These are phyloP conservation scores for Serendipita sp. DNA, from an alignment of 768 basidiomycete genomes.

Conservation along the genomic window DNA sequence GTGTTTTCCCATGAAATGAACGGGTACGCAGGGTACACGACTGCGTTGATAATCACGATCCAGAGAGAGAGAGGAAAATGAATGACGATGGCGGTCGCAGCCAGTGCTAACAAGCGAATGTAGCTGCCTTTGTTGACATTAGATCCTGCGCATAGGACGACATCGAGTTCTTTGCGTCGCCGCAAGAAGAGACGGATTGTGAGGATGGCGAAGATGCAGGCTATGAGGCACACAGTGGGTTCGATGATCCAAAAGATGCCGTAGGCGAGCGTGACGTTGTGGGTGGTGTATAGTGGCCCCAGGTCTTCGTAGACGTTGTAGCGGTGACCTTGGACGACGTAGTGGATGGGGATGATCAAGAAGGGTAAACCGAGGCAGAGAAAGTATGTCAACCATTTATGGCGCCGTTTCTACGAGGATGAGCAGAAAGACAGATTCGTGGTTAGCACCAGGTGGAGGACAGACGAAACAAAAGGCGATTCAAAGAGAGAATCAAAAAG, in stretches of 20 bases:
- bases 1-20: no score
- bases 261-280: constrained; percentile 31
- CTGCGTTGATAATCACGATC: neutral
- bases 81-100: neutral
- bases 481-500: no score
- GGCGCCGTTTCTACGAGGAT: neutral
- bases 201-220: neutral
- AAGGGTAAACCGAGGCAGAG: neutral
- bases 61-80: neutral
- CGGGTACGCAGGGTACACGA: constrained; percentile 18
- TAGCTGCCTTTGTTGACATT: neutral
- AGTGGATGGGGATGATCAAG: constrained; percentile 17
- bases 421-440: no score
- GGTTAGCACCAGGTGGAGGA: neutral
- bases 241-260: constrained; percentile 26
- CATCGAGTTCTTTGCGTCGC: neutral
- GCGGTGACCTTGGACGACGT: constrained; percentile 43
- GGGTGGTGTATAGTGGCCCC: constrained; percentile 39
- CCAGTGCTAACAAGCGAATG: neutral
- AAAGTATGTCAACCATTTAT: neutral
- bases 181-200: neutral
- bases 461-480: neutral
- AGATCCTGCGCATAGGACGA: neutral
- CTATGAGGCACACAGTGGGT: neutral
- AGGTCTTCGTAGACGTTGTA: constrained; percentile 44